Percentiles rank a stretch among this genome's conserved stretches.
These are phyloP conservation scores for Starmera caribaea DNA, from an alignment of 805 yeast genomes.

Conservation along the genomic window DNA sequence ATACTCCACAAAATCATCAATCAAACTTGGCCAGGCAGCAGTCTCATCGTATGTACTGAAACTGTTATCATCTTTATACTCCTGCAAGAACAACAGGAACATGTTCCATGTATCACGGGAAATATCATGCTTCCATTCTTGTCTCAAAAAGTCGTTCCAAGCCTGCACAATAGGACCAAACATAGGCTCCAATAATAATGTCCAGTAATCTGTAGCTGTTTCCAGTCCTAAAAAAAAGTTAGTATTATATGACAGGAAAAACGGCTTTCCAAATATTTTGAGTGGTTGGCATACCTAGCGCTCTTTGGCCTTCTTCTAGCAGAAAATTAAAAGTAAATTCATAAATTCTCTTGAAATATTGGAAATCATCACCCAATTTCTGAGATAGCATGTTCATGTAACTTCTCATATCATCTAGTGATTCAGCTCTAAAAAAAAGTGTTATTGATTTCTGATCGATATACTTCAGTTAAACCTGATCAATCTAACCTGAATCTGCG, in stretches of 20 bases:
- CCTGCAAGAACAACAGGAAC: slow-evolving; percentile 57
- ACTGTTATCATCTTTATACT: slow-evolving; percentile 40
- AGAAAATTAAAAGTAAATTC: slow-evolving; percentile 61
- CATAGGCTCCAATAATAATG: slow-evolving; percentile 37
- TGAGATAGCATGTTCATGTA: slow-evolving; percentile 23
- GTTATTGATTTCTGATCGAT: slow-evolving; percentile 9
- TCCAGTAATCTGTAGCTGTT: slow-evolving; percentile 72
- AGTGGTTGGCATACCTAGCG: slow-evolving; percentile 26
- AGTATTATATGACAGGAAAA: slow-evolving; percentile 17
- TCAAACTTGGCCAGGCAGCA: slow-evolving; percentile 87
- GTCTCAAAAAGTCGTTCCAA: slow-evolving; percentile 51
- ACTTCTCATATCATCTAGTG: slow-evolving; percentile 38
- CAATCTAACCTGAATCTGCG: too few species aligned
- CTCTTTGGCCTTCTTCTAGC: slow-evolving; percentile 49
- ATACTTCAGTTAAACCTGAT: neutral
- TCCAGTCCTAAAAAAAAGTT: slow-evolving; percentile 26
- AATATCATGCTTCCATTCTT: slow-evolving; percentile 36
- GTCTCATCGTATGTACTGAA: slow-evolving; percentile 60
- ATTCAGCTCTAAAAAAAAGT: slow-evolving; percentile 14
- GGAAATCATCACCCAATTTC: slow-evolving; percentile 24
- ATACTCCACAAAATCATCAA: slow-evolving; percentile 75
- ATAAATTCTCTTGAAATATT: slow-evolving; percentile 50
- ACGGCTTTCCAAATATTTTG: too few species aligned
- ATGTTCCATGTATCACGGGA: slow-evolving; percentile 80
- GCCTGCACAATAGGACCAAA: slow-evolving; percentile 28